These are phyloP conservation scores for Cystobasidiaceae sp. DNA, from an alignment of 1,284 basidiomycete genomes.

Conservation along the genomic window DNA sequence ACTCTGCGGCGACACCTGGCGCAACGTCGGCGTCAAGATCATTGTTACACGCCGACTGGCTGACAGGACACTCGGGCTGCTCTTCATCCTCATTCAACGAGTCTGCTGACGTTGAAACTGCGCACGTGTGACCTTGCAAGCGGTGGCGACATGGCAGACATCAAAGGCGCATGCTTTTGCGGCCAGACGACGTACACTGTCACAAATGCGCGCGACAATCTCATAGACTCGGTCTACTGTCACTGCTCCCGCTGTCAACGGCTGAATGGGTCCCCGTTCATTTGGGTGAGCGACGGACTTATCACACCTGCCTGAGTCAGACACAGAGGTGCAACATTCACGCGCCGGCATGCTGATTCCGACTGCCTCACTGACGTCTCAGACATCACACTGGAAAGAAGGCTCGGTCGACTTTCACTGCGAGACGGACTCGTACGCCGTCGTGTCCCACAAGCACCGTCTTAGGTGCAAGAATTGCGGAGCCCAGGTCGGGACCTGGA, in stretches of 20 bases:
- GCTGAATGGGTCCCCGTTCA: not conserved
- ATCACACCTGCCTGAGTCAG: no score
- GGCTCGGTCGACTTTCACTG: not conserved
- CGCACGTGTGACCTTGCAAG: not conserved
- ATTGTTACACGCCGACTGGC: no score
- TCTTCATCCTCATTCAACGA: no score
- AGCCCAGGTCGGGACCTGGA: slow-evolving; percentile 13
- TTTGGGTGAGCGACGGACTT: slow-evolving; percentile 20
- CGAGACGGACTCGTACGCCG: not conserved
- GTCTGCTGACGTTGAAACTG: no score
- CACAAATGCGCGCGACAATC: not conserved
- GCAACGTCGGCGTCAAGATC: no score
- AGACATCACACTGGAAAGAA: slow-evolving; percentile 21
- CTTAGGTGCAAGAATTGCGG: slow-evolving; percentile 16
- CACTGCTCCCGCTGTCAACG: slow-evolving; percentile 15
- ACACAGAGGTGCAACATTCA: no score
- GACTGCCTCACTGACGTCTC: no score
- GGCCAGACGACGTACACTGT: slow-evolving; percentile 7
- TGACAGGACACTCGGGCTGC: no score
- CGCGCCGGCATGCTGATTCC: no score
- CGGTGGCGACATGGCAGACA: not conserved
- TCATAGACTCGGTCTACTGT: slow-evolving; percentile 2
- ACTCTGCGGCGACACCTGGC: no score
- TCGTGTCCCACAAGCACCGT: slow-evolving; percentile 4
- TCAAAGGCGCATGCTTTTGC: slow-evolving; percentile 24